Percentiles rank a stretch among this genome's conserved stretches.
Conservation (phyloP, 2,329 filamentous ascomycete species). For the Bisporella sp. region DNA sequence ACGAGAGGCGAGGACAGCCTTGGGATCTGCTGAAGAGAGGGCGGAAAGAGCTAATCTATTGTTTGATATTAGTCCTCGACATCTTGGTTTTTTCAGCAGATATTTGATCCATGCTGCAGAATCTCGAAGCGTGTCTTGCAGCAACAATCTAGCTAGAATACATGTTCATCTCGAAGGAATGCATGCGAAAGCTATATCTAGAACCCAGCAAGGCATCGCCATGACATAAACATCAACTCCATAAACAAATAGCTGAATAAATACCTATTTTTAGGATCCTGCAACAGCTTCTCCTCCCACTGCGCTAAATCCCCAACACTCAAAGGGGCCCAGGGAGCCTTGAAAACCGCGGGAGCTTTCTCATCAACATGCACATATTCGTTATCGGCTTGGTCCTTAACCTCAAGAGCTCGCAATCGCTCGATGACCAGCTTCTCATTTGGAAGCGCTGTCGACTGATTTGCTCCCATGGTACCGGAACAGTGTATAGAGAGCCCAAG, state of each 20-base stretch:
- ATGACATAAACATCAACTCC: no score
- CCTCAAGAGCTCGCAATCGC: conserved; percentile 36
- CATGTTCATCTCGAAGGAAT: no score
- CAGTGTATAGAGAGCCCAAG: neutral
- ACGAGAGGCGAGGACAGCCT: conserved; percentile 57
- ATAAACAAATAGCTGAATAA: no score
- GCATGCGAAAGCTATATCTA: no score
- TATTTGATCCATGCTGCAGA: no score
- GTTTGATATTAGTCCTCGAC: neutral
- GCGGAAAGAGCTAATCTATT: conserved; percentile 67
- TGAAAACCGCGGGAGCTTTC: conserved; percentile 29
- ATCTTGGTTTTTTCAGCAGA: neutral
- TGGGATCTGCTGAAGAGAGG: conserved; percentile 60
- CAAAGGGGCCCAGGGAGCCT: conserved; percentile 33
- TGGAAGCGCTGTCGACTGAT: conserved; percentile 16
- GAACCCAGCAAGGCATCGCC: no score
- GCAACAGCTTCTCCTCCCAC: conserved; percentile 56
- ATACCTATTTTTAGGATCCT: conserved; percentile 60
- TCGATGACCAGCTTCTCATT: conserved; percentile 37
- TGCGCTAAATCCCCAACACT: conserved; percentile 42
- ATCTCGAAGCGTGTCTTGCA: no score
- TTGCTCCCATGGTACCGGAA: conserved; percentile 20
- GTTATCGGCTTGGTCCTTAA: conserved; percentile 33
- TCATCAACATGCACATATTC: conserved; percentile 41
- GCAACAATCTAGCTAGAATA: no score